These are phyloP conservation scores for Stemphylium beticola DNA, from an alignment of 2,329 filamentous ascomycete species.

Conservation along the genomic window DNA sequence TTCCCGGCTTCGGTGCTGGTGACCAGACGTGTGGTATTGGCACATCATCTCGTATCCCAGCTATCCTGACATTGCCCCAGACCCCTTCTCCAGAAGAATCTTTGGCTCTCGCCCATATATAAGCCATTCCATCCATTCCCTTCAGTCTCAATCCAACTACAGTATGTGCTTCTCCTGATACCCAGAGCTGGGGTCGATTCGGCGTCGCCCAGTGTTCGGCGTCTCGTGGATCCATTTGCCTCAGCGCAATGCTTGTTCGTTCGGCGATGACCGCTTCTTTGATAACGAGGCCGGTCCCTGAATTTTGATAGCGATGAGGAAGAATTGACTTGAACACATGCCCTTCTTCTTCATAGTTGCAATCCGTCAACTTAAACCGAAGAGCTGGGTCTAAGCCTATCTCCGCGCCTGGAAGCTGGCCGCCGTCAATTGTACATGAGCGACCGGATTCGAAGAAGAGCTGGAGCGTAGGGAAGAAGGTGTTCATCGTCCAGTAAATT, in stretches of 20 bases:
- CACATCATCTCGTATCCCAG: slow-evolving; percentile 29
- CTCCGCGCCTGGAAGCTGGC: slow-evolving; percentile 16
- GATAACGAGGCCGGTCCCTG: slow-evolving; percentile 23
- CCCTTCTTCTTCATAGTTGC: slow-evolving; percentile 36
- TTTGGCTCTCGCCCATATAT: slow-evolving; percentile 26
- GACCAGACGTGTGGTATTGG: slow-evolving; percentile 27
- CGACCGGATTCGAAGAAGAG: slow-evolving; percentile 40
- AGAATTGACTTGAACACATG: slow-evolving; percentile 20
- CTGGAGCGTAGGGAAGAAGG: slow-evolving; percentile 39
- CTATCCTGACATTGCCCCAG: slow-evolving; percentile 33
- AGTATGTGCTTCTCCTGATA: slow-evolving; percentile 26
- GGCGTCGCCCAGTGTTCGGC: background rate
- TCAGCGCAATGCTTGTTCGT: slow-evolving; percentile 30
- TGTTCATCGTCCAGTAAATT: slow-evolving; percentile 36
- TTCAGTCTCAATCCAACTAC: slow-evolving; percentile 35
- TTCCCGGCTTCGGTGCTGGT: slow-evolving; percentile 19
- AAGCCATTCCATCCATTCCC: slow-evolving; percentile 34
- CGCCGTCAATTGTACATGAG: slow-evolving; percentile 33
- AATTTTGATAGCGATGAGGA: slow-evolving; percentile 18
- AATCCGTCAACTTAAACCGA: slow-evolving; percentile 37
- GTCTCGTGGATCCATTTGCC: background rate
- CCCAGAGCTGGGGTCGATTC: slow-evolving; percentile 1
- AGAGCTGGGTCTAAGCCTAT: slow-evolving; percentile 35
- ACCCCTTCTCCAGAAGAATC: background rate
- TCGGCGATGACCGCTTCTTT: slow-evolving; percentile 25